These are phyloP conservation scores for Bolboschoenus planiculmis DNA, from an alignment of 176 grass and related monocot species.

Conservation along the genomic window DNA sequence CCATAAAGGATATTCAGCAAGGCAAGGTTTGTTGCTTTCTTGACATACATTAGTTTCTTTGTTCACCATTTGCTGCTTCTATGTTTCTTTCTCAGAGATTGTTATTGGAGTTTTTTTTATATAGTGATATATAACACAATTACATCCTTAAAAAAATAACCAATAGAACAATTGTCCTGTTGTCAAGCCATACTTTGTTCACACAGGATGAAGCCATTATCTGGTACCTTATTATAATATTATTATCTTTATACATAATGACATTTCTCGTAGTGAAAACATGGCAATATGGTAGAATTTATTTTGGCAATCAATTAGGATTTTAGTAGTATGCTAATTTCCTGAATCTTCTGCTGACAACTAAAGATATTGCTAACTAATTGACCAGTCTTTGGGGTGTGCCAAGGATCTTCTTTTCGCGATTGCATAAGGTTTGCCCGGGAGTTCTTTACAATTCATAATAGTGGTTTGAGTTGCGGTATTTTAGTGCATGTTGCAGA, in stretches of 20 bases:
- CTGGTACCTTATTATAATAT: background rate
- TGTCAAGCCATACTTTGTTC: background rate
- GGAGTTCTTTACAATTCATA: background rate
- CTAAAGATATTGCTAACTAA: background rate
- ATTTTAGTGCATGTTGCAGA: background rate
- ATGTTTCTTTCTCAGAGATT: background rate
- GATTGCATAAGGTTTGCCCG: background rate
- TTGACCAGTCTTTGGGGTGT: background rate
- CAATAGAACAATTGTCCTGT: background rate
- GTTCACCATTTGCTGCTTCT: background rate
- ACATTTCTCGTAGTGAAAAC: background rate
- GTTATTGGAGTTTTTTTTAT: background rate
- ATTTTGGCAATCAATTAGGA: background rate
- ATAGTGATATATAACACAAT: background rate
- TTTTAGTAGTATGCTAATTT: background rate
- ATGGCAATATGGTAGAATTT: background rate
- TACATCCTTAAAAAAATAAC: background rate
- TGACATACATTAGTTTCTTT: background rate
- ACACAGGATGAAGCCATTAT: background rate
- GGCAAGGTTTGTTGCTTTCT: slow-evolving; percentile 51
- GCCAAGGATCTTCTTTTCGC: background rate
- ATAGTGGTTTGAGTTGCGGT: background rate
- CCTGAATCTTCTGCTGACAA: background rate
- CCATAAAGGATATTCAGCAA: slow-evolving; percentile 71
- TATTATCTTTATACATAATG: background rate